These are phyloP conservation scores for Paramecium tetraurelia DNA, from an alignment of 73 alveolate species.

Conservation along the genomic window DNA sequence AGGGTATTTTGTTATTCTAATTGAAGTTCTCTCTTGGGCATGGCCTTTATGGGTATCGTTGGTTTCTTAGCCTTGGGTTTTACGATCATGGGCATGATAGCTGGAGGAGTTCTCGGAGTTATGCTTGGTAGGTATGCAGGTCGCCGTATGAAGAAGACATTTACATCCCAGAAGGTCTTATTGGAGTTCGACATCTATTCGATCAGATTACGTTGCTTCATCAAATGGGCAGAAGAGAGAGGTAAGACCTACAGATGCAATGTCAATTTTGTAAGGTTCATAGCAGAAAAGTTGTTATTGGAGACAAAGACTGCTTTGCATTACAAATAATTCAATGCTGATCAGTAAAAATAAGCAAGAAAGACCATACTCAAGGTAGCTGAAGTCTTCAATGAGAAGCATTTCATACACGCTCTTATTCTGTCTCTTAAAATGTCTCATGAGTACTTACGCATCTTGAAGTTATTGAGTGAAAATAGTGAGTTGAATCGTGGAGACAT, in stretches of 20 bases:
- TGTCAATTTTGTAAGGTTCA: slow-evolving; percentile 2
- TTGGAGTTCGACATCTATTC: slow-evolving; percentile 1
- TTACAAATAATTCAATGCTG: not conserved
- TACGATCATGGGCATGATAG: slow-evolving; percentile 10
- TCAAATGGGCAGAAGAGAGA: slow-evolving; percentile 22
- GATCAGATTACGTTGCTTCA: not conserved
- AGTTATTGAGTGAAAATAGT: not conserved
- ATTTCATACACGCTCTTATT: not conserved
- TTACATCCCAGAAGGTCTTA: not conserved
- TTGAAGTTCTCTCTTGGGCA: slow-evolving; percentile 13
- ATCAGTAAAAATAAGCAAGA: not conserved
- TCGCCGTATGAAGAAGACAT: not conserved
- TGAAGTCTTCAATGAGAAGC: not conserved
- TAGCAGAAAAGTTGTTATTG: slow-evolving; percentile 14
- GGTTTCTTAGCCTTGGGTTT: slow-evolving; percentile 39
- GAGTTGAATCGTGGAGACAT: not conserved
- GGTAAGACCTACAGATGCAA: not conserved
- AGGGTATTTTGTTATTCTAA: not conserved
- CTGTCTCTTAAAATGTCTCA: not conserved
- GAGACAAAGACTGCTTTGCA: slow-evolving; percentile 17
- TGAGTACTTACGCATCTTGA: not conserved
- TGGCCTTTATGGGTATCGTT: not conserved
- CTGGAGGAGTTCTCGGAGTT: slow-evolving; percentile 37
- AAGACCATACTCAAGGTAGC: not conserved
- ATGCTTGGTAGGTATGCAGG: slow-evolving; percentile 42